phyloP scores from a whole-genome alignment of 768 basidiomycete genomes.

The Lepiota venenata region DNA sequence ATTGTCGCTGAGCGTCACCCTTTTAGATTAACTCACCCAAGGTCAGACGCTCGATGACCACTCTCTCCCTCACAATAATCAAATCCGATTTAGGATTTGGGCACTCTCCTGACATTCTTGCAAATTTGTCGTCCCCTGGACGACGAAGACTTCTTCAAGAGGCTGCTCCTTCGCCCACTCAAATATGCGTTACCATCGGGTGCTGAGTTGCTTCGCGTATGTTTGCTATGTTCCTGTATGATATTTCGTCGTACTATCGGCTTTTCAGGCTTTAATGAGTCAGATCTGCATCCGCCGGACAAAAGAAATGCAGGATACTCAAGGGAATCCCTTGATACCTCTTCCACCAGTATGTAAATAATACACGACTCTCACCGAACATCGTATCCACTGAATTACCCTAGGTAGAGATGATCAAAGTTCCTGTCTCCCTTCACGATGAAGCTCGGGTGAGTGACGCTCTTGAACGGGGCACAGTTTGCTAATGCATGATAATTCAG shows the following conservation, averaged over 20 bases:
- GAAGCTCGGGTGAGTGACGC: slow-evolving; percentile 56
- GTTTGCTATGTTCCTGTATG: slow-evolving; percentile 17
- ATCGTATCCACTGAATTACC: background rate
- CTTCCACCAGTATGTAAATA: slow-evolving; percentile 58
- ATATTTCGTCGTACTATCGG: slow-evolving; percentile 7
- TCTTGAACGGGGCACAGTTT: background rate
- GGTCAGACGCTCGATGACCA: slow-evolving; percentile 29
- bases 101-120: slow-evolving; percentile 82
- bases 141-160: slow-evolving; percentile 77
- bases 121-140: slow-evolving; percentile 84
- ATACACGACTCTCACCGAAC: background rate
- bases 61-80: background rate
- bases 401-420: slow-evolving; percentile 74
- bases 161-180: slow-evolving; percentile 74
- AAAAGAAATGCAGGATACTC: slow-evolving; percentile 86
- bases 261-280: slow-evolving; percentile 64
- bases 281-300: slow-evolving; percentile 79
- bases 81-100: slow-evolving; percentile 62
- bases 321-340: slow-evolving; percentile 69
- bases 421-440: slow-evolving; percentile 62
- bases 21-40: slow-evolving; percentile 77
- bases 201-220: slow-evolving; percentile 66
- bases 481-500: slow-evolving; percentile 25
- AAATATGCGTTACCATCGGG: slow-evolving; percentile 66
- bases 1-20: slow-evolving; percentile 1